A percentile compares a stretch with the other conserved stretches of the same genome.
These are phyloP conservation scores for Alternaria sp. DNA, from an alignment of 2,329 filamentous ascomycete species.

Conservation along the genomic window DNA sequence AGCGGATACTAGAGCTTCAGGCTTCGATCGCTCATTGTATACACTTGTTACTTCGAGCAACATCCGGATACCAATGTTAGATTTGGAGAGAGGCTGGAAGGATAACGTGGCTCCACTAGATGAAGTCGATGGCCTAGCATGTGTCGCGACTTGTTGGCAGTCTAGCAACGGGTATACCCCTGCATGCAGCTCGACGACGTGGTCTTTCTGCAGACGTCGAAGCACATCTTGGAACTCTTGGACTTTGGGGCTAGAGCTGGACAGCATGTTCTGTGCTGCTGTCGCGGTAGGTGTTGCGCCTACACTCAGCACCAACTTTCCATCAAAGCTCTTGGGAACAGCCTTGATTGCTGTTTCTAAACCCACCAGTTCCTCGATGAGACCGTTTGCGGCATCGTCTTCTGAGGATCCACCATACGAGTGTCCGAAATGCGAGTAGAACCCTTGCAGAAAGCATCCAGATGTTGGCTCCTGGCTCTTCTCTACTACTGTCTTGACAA, in stretches of 20 bases:
- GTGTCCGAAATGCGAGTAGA: conserved; percentile 77
- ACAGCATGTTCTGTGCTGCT: conserved; percentile 65
- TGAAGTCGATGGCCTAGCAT: conserved; percentile 57
- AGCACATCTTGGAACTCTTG: conserved; percentile 53
- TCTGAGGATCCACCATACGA: conserved; percentile 67
- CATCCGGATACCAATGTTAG: conserved; percentile 70
- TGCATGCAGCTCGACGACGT: conserved; percentile 71
- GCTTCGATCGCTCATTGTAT: conserved; percentile 58
- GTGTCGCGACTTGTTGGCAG: conserved; percentile 78
- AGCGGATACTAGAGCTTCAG: conserved; percentile 72
- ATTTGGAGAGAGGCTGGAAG: conserved; percentile 53
- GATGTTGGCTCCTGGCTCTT: conserved; percentile 20
- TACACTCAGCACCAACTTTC: conserved; percentile 66
- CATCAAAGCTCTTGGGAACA: conserved; percentile 39
- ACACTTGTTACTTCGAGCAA: conserved; percentile 74
- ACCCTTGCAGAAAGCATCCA: conserved; percentile 59
- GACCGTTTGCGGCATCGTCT: conserved; percentile 63
- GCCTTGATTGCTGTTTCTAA: conserved; percentile 56
- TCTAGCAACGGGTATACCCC: conserved; percentile 79
- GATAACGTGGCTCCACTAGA: conserved; percentile 15
- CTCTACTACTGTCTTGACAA: conserved; percentile 57
- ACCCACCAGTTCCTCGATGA: conserved; percentile 66
- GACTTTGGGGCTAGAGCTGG: conserved; percentile 45
- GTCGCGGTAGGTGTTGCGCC: conserved; percentile 79
- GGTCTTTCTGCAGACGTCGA: conserved; percentile 40